Percentiles rank a stretch among this genome's conserved stretches.
phyloP scores from a whole-genome alignment of 768 basidiomycete genomes.

The Lactifluus subvellereus region DNA sequence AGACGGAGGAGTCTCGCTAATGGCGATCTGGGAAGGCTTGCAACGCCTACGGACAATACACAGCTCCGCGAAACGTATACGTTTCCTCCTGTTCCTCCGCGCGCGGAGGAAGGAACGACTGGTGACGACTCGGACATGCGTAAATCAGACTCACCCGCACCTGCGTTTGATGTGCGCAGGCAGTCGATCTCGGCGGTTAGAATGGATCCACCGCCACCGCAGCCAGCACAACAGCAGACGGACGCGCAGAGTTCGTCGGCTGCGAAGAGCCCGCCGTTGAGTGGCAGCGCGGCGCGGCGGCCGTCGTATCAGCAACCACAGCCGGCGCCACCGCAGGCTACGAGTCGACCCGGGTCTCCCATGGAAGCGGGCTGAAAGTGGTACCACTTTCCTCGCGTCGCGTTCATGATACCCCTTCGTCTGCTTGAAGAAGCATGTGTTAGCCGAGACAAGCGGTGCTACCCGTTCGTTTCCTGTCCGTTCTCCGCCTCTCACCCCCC shows the following conservation, averaged over 20 bases:
- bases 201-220: constrained; percentile 36
- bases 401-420: constrained; percentile 4
- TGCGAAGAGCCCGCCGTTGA: constrained; percentile 9
- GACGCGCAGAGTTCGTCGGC: constrained; percentile 4
- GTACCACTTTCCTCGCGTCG: not conserved
- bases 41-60: not conserved
- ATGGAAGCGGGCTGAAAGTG: constrained; percentile 11
- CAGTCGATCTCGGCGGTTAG: constrained; percentile 46
- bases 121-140: constrained; percentile 12
- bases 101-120: not conserved
- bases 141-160: constrained; percentile 43
- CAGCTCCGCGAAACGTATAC: constrained; percentile 21
- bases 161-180: constrained; percentile 43
- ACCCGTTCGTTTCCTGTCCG: not conserved
- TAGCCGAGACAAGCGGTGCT: not conserved
- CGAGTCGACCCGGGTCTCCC: constrained; percentile 15
- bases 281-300: constrained; percentile 1
- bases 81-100: constrained; percentile 21
- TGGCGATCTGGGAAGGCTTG: constrained; percentile 15
- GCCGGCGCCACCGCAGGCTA: not conserved
- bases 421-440: constrained; percentile 5
- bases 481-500: not conserved
- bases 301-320: constrained; percentile 8
- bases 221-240: constrained; percentile 27
- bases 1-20: constrained; percentile 26